phyloP scores from a whole-genome alignment of 768 basidiomycete genomes.

The Termitomyces sp. region DNA sequence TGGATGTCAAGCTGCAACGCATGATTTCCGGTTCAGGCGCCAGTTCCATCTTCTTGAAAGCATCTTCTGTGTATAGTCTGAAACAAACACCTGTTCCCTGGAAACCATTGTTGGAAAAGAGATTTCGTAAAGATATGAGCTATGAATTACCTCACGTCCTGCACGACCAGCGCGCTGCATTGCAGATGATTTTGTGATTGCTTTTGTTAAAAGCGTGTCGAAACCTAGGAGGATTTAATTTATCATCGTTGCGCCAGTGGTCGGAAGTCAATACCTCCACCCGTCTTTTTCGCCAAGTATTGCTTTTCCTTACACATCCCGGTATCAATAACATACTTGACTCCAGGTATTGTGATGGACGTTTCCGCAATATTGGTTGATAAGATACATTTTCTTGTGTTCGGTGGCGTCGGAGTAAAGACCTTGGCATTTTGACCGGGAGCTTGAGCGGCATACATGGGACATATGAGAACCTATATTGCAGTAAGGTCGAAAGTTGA shows the following conservation, averaged over 20 bases:
- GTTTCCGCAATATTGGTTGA: constrained; percentile 99
- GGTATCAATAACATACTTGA: constrained; percentile 93
- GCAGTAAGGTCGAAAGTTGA: not conserved
- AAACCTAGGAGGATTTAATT: constrained; percentile 49
- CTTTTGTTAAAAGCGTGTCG: constrained; percentile 76
- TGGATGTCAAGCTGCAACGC: constrained; percentile 78
- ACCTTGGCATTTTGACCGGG: constrained; percentile 72
- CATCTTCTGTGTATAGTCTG: constrained; percentile 83
- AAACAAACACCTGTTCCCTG: constrained; percentile 85
- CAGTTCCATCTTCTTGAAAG: constrained; percentile 59
- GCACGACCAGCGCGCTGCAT: constrained; percentile 95
- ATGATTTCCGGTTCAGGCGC: constrained; percentile 87
- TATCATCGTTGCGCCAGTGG: not conserved
- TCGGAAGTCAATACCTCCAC: constrained; percentile 44
- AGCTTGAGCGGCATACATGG: constrained; percentile 86
- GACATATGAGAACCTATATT: constrained; percentile 60
- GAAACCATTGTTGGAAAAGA: constrained; percentile 1
- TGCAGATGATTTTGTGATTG: constrained; percentile 87
- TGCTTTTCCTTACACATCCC: constrained; percentile 96
- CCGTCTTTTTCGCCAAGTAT: constrained; percentile 62
- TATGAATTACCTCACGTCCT: constrained; percentile 70
- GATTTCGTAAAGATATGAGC: not conserved
- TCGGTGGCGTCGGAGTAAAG: constrained; percentile 59
- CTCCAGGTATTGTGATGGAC: constrained; percentile 93
- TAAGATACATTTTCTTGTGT: constrained; percentile 85